Evolutionary conservation across 208 protist species (phyloP).

Genomic region (Leishmania braziliensis): DNA sequence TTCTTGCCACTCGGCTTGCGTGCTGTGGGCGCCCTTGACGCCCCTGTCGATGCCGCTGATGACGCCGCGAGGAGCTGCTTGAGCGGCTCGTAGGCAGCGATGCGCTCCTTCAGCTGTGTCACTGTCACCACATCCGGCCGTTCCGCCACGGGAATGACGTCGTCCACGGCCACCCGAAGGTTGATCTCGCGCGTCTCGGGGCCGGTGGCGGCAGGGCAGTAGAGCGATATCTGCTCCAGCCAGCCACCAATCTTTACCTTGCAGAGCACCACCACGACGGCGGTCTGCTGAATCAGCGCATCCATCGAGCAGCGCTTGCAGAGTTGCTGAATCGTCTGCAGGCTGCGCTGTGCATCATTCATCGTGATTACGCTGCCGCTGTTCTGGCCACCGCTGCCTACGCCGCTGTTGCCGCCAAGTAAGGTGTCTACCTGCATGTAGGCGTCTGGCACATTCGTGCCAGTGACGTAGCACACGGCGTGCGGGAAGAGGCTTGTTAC

Average conservation of each 20-base stretch:
- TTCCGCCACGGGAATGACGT: slow-evolving; percentile 76
- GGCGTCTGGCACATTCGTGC: slow-evolving; percentile 54
- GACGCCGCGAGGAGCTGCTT: slow-evolving; percentile 37
- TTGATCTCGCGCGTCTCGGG: slow-evolving; percentile 54
- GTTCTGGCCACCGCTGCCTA: neutral
- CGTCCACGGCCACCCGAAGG: slow-evolving; percentile 80
- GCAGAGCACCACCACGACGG: slow-evolving; percentile 77
- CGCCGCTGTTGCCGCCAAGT: slow-evolving; percentile 22
- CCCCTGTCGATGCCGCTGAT: slow-evolving; percentile 12
- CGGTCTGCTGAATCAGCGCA: slow-evolving; percentile 61
- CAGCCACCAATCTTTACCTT: slow-evolving; percentile 68
- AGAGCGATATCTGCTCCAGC: slow-evolving; percentile 81
- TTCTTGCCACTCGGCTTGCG: slow-evolving; percentile 32
- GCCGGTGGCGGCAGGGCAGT: slow-evolving; percentile 56
- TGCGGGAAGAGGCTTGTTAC: slow-evolving; percentile 82
- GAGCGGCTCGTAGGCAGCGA: slow-evolving; percentile 70
- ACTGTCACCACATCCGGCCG: slow-evolving; percentile 71
- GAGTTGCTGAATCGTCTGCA: slow-evolving; percentile 50
- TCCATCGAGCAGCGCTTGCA: slow-evolving; percentile 55
- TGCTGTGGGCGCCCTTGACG: neutral
- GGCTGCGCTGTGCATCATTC: slow-evolving; percentile 31
- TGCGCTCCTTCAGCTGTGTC: slow-evolving; percentile 78
- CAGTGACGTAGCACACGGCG: slow-evolving; percentile 69
- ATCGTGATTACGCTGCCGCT: slow-evolving; percentile 26
- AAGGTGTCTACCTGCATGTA: slow-evolving; percentile 67